Conservation (phyloP, 768 basidiomycete species). For the Cantharellus anzutake region DNA sequence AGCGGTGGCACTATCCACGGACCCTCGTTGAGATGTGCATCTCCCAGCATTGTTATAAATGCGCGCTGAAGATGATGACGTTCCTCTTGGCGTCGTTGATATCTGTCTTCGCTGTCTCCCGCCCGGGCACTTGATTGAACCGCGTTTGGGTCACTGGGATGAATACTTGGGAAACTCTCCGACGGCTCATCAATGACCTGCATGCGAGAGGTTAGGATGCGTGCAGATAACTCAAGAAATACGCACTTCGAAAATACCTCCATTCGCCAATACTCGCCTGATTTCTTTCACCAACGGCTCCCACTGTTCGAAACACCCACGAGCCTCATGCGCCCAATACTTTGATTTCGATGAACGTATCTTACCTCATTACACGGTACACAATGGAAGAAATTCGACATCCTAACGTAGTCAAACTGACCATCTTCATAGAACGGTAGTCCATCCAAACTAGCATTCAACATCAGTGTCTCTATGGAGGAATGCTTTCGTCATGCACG, state of each 20-base stretch:
- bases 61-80: background rate
- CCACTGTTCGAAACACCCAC: constrained; percentile 24
- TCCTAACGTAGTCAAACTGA: constrained; percentile 52
- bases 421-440: constrained; percentile 11
- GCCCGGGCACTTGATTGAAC: no score
- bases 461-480: no score
- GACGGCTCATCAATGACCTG: no score
- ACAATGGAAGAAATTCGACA: constrained; percentile 46
- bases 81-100: no score
- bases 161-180: no score
- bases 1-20: background rate
- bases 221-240: background rate
- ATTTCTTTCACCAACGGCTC: constrained; percentile 37
- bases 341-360: background rate
- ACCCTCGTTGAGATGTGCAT: background rate
- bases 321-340: background rate
- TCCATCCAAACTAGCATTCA: no score
- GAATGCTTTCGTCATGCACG: no score
- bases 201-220: no score
- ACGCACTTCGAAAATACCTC: constrained; percentile 37
- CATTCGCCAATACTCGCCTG: constrained; percentile 36
- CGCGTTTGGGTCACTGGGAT: no score
- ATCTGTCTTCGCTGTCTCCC: no score
- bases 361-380: constrained; percentile 28
- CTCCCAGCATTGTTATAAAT: background rate